These are phyloP conservation scores for Hemileccinum rubropunctum DNA, from an alignment of 768 basidiomycete genomes.

Conservation along the genomic window DNA sequence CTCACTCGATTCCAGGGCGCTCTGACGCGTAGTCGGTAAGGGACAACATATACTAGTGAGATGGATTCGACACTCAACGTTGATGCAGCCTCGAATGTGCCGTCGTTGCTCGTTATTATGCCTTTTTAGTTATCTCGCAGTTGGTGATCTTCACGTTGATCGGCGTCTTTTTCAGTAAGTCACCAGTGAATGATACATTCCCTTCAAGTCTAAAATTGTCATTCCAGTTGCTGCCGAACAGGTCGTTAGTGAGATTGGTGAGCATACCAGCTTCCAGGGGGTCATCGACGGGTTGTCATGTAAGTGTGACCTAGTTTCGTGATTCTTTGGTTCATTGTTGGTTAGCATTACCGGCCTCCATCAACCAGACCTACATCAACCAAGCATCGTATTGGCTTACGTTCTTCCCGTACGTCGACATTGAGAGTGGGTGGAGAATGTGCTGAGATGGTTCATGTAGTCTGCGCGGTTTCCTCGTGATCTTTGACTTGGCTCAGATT, in stretches of 20 bases:
- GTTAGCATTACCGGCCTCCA: conserved; percentile 62
- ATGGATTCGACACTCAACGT: background rate
- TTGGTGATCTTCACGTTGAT: conserved; percentile 92
- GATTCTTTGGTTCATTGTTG: background rate
- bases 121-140: conserved; percentile 92
- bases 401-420: conserved; percentile 77
- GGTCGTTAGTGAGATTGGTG: conserved; percentile 47
- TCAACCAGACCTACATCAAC: conserved; percentile 87
- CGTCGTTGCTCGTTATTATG: conserved; percentile 89
- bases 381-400: conserved; percentile 93
- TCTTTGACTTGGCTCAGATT: conserved; percentile 96
- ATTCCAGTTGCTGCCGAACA: conserved; percentile 33
- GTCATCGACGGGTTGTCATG: conserved; percentile 47
- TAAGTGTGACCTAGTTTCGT: conserved; percentile 18
- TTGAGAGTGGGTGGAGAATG: background rate
- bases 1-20: conserved; percentile 69
- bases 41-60: no score
- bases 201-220: background rate
- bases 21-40: conserved; percentile 30
- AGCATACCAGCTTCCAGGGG: conserved; percentile 42
- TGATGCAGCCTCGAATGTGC: conserved; percentile 78
- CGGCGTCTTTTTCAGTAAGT: conserved; percentile 82
- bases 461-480: conserved; percentile 88
- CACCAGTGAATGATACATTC: background rate
- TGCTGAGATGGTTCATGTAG: conserved; percentile 36